A percentile compares a stretch with the other conserved stretches of the same genome.
These are phyloP conservation scores for Hyaloscypha variabilis DNA, from an alignment of 495 filamentous ascomycete species.

Conservation along the genomic window DNA sequence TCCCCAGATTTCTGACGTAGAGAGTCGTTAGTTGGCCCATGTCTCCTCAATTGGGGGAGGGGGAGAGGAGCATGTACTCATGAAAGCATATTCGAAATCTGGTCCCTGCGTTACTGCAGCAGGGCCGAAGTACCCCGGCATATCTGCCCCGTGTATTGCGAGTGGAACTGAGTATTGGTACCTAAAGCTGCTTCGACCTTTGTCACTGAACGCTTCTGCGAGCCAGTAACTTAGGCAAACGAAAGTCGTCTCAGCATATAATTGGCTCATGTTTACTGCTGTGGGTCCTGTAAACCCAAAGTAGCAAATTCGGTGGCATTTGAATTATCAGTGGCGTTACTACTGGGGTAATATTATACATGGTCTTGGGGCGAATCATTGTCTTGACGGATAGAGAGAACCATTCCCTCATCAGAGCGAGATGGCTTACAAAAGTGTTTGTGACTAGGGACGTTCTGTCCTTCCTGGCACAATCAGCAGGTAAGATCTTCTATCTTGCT, in stretches of 20 bases:
- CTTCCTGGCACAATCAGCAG: too few species aligned
- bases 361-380: too few species aligned
- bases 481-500: too few species aligned
- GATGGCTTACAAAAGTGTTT: too few species aligned
- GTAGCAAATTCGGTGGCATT: too few species aligned
- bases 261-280: too few species aligned
- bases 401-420: too few species aligned
- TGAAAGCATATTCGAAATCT: background rate
- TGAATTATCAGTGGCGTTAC: too few species aligned
- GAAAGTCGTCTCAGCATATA: background rate
- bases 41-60: background rate
- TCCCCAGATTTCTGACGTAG: background rate
- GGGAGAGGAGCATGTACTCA: background rate
- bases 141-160: background rate
- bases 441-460: too few species aligned
- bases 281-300: too few species aligned
- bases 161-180: background rate
- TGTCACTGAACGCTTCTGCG: background rate
- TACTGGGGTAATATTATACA: too few species aligned
- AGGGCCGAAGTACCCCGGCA: background rate
- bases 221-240: background rate
- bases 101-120: background rate
- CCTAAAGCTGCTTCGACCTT: background rate
- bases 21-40: background rate
- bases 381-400: too few species aligned